Evolutionary conservation across 257 asterid species (phyloP), one percentile per base, ranked within the genome.

Genomic region (Gentiana straminea): DNA sequence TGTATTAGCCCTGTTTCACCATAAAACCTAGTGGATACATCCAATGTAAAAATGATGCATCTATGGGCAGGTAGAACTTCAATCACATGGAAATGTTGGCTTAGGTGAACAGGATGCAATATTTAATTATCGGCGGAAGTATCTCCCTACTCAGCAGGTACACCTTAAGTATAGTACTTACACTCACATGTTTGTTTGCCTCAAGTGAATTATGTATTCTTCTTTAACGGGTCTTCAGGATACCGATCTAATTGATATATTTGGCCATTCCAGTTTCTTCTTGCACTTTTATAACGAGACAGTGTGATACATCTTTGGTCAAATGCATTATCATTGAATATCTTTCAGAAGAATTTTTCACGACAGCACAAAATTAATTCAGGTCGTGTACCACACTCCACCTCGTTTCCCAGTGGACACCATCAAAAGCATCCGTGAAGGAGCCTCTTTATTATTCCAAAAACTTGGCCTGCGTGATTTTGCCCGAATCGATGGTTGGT

Each of bases 401-500:
- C 94, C 96, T 68, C 91, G 80, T 60, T 84, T 84, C 61, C 86
- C 94, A 34, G 81, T 80, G 58, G 93, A 75, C 56, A 75, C 80
- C 60, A 80, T 75, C 61, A 63, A 62, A 71, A 70, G 55, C 70
- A 84, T 87, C 50, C 93, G 94, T 58, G 82, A 84, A 71, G 96
- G 96, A 64, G 94, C 96, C 35, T 80, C 94, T 48, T 68, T 73
- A 54, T 72, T 87, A 65, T 87, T 87, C 68, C 77, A 82, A 74
- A 71, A 55, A 49, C 94, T 87, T 73, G 94, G 90, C 57, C 82
- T 87, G 52, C 83, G 80, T 59, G 94, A 87, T 75, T 87, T 87
- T 82, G 96, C 94, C 65, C 77, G 96, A 69, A 87, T 87, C 38
- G 96, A 87, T 72, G 96, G 96, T 55, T 87, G 96, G 94, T 79